Percentiles rank a stretch among this genome's conserved stretches.
Evolutionary conservation across 129 eudicot genomes (phyloP).

Genomic region (Erigeron canadensis): DNA sequence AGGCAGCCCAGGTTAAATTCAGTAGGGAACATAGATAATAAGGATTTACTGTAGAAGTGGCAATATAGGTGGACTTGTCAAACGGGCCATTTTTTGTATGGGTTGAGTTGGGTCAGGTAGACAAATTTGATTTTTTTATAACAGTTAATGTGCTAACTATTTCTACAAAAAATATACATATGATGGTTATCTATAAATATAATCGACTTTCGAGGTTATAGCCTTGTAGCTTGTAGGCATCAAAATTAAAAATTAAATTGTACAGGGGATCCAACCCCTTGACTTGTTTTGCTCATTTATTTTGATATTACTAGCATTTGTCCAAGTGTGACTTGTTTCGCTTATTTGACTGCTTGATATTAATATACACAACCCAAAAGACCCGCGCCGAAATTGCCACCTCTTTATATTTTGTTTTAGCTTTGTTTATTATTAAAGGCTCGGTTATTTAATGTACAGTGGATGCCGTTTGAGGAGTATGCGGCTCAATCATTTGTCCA

Average conservation of each 20-base stretch:
- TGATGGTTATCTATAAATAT: too few species aligned
- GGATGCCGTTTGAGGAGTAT: conserved; percentile 86
- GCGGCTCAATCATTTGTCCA: conserved; percentile 62
- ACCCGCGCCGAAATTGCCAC: background rate
- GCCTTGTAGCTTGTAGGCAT: too few species aligned
- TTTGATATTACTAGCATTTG: too few species aligned
- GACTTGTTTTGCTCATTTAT: too few species aligned
- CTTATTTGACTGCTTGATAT: background rate
- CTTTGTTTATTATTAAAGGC: background rate
- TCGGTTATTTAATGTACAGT: conserved; percentile 39
- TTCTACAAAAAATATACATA: too few species aligned
- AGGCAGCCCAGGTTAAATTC: conserved; percentile 77
- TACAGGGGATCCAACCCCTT: too few species aligned
- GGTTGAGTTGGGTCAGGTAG: too few species aligned
- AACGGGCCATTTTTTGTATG: background rate
- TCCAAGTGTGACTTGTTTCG: background rate
- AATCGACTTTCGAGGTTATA: too few species aligned
- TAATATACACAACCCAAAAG: background rate
- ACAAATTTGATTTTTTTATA: too few species aligned
- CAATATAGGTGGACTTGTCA: background rate
- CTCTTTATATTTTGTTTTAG: background rate
- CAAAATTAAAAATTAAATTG: too few species aligned
- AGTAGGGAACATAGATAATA: background rate
- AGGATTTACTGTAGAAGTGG: background rate
- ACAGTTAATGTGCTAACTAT: too few species aligned